Conservation (phyloP, 768 basidiomycete genomes). For the Sarcomyxa edulis region DNA sequence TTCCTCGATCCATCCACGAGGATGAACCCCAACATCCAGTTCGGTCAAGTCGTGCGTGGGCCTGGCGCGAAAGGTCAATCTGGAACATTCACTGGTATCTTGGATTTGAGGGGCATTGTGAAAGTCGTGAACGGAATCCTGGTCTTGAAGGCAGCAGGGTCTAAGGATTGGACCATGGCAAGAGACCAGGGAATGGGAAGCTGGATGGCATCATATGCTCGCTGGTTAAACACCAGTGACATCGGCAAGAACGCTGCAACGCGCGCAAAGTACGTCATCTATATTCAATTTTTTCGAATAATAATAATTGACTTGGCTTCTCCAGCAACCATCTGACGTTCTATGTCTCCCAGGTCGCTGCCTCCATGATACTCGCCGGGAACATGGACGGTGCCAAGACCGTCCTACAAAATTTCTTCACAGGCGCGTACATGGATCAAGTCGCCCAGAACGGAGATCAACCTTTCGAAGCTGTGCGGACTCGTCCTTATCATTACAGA, state of each 20-base stretch:
- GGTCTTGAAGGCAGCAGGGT: conserved; percentile 29
- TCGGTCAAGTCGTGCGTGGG: conserved; percentile 49
- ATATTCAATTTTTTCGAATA: neutral
- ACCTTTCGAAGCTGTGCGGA: conserved; percentile 51
- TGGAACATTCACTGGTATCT: conserved; percentile 49
- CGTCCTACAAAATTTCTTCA: conserved; percentile 36
- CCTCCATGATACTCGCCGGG: conserved; percentile 33
- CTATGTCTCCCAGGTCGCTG: conserved; percentile 39
- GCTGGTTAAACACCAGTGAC: conserved; percentile 39
- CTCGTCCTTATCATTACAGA: conserved; percentile 52
- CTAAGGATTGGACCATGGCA: conserved; percentile 35
- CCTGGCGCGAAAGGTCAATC: conserved; percentile 33
- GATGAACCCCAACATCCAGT: conserved; percentile 53
- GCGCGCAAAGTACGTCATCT: conserved; percentile 47
- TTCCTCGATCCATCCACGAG: conserved; percentile 37
- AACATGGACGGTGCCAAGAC: conserved; percentile 34
- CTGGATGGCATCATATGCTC: conserved; percentile 38
- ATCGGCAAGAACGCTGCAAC: conserved; percentile 34
- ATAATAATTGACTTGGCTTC: neutral
- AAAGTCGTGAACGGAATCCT: conserved; percentile 44
- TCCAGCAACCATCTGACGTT: conserved; percentile 51
- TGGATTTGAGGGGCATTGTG: conserved; percentile 46
- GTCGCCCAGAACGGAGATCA: conserved; percentile 49
- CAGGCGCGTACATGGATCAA: conserved; percentile 36
- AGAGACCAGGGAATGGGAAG: conserved; percentile 31